These are phyloP conservation scores for Ophiostoma pallidulum DNA, from an alignment of 2,329 filamentous ascomycete species.

Conservation along the genomic window DNA sequence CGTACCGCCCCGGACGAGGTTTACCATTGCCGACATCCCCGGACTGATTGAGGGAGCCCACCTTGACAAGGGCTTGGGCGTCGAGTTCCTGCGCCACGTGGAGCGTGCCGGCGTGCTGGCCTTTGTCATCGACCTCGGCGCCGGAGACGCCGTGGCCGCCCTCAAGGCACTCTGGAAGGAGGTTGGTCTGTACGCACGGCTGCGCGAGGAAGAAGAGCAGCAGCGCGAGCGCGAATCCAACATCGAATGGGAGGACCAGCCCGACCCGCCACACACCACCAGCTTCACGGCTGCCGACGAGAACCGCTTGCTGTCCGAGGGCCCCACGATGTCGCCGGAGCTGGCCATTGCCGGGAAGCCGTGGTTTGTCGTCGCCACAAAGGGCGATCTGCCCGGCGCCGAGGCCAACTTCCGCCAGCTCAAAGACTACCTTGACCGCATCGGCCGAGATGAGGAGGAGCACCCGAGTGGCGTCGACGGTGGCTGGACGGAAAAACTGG, in stretches of 20 bases:
- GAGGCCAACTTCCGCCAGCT: conserved; percentile 66
- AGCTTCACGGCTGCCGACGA: conserved; percentile 20
- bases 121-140: conserved; percentile 81
- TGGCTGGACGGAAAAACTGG: conserved; percentile 51
- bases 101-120: conserved; percentile 88
- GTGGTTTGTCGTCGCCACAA: conserved; percentile 93
- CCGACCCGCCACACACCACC: background rate
- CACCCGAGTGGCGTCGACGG: conserved; percentile 63
- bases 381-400: conserved; percentile 74
- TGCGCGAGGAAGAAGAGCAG: conserved; percentile 63
- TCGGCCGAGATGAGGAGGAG: conserved; percentile 51
- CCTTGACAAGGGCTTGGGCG: conserved; percentile 79
- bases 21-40: conserved; percentile 93
- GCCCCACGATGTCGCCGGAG: conserved; percentile 24
- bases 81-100: conserved; percentile 87
- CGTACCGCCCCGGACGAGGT: conserved; percentile 58
- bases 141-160: conserved; percentile 68
- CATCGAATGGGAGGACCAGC: conserved; percentile 43
- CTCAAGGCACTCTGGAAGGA: conserved; percentile 82
- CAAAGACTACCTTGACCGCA: conserved; percentile 57
- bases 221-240: conserved; percentile 49
- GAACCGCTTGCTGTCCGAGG: background rate
- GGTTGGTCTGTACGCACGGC: conserved; percentile 75
- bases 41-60: conserved; percentile 89
- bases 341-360: conserved; percentile 85